Evolutionary conservation across 2,329 filamentous ascomycete genomes (phyloP).

Genomic region (Decorospora gaudefroyi): DNA sequence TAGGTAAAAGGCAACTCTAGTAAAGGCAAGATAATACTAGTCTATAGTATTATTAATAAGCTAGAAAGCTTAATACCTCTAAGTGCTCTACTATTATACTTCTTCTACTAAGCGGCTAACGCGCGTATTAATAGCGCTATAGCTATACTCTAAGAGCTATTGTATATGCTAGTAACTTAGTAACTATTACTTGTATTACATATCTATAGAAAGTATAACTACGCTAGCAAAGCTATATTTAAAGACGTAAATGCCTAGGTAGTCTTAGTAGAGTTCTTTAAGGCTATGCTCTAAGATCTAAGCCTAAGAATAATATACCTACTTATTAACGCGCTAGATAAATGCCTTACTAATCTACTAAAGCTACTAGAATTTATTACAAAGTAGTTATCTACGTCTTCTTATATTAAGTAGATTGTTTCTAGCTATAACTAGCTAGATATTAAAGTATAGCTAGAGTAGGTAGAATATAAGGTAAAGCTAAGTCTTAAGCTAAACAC

Average conservation of each 20-base stretch:
- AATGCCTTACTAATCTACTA: no score
- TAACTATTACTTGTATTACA: constrained; percentile 9
- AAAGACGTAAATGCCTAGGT: constrained; percentile 18
- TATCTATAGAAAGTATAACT: constrained; percentile 10
- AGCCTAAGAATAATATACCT: no score
- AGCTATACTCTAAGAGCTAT: constrained; percentile 52
- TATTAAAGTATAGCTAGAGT: no score
- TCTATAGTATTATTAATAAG: constrained; percentile 30
- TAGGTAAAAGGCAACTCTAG: constrained; percentile 31
- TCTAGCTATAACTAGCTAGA: no score
- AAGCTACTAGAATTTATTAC: no score
- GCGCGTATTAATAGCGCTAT: constrained; percentile 44
- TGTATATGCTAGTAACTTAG: constrained; percentile 49
- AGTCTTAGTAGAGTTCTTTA: no score
- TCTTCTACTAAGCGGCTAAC: constrained; percentile 51
- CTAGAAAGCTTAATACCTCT: constrained; percentile 25
- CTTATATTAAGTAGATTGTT: no score
- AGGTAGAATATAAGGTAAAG: no score
- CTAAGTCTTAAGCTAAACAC: no score
- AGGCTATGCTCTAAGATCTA: no score
- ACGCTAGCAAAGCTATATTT: constrained; percentile 6
- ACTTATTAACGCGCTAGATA: no score
- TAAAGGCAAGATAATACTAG: constrained; percentile 49
- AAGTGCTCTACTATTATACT: constrained; percentile 11
- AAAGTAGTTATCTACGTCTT: no score